phyloP scores from a whole-genome alignment of 2,329 filamentous ascomycete genomes.

The Magnaporthales sp. region DNA sequence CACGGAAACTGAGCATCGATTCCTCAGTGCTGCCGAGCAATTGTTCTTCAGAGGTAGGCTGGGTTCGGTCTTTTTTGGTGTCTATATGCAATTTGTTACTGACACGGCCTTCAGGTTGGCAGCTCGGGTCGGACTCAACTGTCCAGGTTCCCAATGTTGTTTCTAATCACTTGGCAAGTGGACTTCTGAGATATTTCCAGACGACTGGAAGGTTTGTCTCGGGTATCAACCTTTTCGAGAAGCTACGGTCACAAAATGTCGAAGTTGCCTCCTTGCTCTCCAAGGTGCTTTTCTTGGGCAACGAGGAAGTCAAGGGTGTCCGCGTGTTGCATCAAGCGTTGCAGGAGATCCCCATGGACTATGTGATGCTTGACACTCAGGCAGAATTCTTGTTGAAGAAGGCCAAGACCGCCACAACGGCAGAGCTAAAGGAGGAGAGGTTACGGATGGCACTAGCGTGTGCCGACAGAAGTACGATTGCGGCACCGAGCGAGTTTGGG shows the following conservation, averaged over 20 bases:
- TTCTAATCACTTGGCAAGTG: conserved; percentile 91
- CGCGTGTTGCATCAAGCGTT: conserved; percentile 80
- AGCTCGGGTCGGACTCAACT: conserved; percentile 91
- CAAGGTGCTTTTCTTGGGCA: conserved; percentile 85
- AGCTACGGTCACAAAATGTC: conserved; percentile 79
- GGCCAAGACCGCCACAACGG: conserved; percentile 46
- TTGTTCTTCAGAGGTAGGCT: conserved; percentile 80
- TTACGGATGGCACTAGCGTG: conserved; percentile 83
- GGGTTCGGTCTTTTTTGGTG: not conserved
- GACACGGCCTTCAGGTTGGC: conserved; percentile 57
- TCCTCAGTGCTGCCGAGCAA: conserved; percentile 86
- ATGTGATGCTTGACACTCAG: conserved; percentile 90
- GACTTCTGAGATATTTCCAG: conserved; percentile 86
- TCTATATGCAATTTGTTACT: not conserved
- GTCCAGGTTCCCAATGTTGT: conserved; percentile 97
- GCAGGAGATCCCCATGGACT: conserved; percentile 93
- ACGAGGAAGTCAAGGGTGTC: conserved; percentile 95
- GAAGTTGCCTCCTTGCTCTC: conserved; percentile 91
- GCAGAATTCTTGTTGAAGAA: conserved; percentile 87
- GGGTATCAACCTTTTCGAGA: conserved; percentile 96
- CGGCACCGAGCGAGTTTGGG: conserved; percentile 91
- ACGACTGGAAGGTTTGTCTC: conserved; percentile 92
- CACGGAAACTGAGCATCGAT: conserved; percentile 96
- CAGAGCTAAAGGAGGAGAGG: conserved; percentile 54
- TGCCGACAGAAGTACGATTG: conserved; percentile 88